Evolutionary conservation across 495 filamentous ascomycete genomes (phyloP).

Genomic region (Aspergillus conjunctus): DNA sequence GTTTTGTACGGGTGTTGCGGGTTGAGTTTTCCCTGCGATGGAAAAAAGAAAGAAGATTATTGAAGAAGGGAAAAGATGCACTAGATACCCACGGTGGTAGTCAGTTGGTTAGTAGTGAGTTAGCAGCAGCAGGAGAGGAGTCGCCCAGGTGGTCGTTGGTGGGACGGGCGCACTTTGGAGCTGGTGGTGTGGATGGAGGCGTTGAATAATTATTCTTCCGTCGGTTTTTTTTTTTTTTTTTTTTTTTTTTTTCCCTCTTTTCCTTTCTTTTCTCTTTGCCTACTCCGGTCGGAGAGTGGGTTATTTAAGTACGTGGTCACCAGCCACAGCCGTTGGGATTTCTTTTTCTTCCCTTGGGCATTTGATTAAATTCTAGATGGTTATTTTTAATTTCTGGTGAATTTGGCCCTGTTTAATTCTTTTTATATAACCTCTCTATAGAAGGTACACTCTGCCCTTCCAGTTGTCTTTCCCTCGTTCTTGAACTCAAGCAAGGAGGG

Average conservation of each 20-base stretch:
- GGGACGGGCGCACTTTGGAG: constrained; percentile 18
- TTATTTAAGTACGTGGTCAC: constrained; percentile 17
- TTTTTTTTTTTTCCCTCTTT: constrained; percentile 1
- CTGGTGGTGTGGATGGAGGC: constrained; percentile 15
- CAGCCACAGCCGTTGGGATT: constrained; percentile 22
- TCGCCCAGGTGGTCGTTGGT: constrained; percentile 18
- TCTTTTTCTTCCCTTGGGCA: constrained; percentile 4
- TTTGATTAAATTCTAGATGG: background rate
- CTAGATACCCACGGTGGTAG: constrained; percentile 7
- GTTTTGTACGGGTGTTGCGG: constrained; percentile 7
- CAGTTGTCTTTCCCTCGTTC: background rate
- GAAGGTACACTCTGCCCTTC: background rate
- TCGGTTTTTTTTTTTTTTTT: background rate
- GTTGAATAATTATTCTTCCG: constrained; percentile 19
- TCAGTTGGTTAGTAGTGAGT: background rate
- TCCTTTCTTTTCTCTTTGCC: constrained; percentile 2
- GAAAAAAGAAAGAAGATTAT: constrained; percentile 12
- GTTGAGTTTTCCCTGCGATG: constrained; percentile 13
- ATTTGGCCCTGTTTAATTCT: background rate
- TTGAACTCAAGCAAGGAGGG: constrained; percentile 16
- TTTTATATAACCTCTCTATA: constrained; percentile 3
- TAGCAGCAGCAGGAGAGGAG: constrained; percentile 11
- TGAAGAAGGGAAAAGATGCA: constrained; percentile 16
- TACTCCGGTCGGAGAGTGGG: constrained; percentile 3
- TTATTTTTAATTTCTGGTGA: background rate